A percentile compares a stretch with the other conserved stretches of the same genome.
Evolutionary conservation across 352 stramenopile genomes (phyloP).

Genomic region (Albugo laibachii): DNA sequence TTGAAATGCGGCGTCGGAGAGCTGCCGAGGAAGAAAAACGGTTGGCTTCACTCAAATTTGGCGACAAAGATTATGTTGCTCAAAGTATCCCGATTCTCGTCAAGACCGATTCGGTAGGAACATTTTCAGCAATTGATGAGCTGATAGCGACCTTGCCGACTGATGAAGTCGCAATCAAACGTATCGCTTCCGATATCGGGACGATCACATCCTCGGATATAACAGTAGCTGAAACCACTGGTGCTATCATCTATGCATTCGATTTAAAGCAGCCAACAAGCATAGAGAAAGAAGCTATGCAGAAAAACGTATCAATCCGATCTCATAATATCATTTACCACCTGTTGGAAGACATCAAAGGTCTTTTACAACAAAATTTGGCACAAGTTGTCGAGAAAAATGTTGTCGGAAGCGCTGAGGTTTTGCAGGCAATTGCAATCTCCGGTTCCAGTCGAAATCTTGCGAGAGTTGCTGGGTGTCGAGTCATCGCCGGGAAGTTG

Average conservation of each 20-base stretch:
- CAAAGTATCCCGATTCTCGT: slow-evolving; percentile 93
- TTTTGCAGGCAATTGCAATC: slow-evolving; percentile 75
- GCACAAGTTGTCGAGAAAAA: slow-evolving; percentile 35
- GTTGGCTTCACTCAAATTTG: slow-evolving; percentile 37
- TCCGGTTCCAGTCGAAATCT: slow-evolving; percentile 60
- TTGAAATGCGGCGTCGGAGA: slow-evolving; percentile 42
- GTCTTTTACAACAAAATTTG: slow-evolving; percentile 48
- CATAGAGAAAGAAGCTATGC: slow-evolving; percentile 63
- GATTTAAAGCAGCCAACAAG: slow-evolving; percentile 60
- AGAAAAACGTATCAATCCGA: slow-evolving; percentile 52
- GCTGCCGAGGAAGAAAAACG: slow-evolving; percentile 48
- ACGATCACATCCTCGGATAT: slow-evolving; percentile 71
- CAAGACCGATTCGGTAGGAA: slow-evolving; percentile 96
- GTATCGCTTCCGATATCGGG: slow-evolving; percentile 69
- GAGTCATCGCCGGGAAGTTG: slow-evolving; percentile 87
- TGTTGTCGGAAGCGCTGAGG: slow-evolving; percentile 47
- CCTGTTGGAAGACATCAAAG: slow-evolving; percentile 76
- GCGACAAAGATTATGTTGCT: slow-evolving; percentile 69
- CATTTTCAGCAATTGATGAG: slow-evolving; percentile 86
- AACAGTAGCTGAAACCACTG: slow-evolving; percentile 58
- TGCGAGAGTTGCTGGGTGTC: slow-evolving; percentile 90
- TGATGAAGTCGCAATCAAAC: slow-evolving; percentile 41
- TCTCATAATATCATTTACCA: slow-evolving; percentile 76
- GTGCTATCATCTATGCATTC: slow-evolving; percentile 74
- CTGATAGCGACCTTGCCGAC: slow-evolving; percentile 48